Percentiles rank a stretch among this genome's conserved stretches.
phyloP scores from a whole-genome alignment of 2,329 filamentous ascomycete genomes.

The Phialocephala subalpina region DNA sequence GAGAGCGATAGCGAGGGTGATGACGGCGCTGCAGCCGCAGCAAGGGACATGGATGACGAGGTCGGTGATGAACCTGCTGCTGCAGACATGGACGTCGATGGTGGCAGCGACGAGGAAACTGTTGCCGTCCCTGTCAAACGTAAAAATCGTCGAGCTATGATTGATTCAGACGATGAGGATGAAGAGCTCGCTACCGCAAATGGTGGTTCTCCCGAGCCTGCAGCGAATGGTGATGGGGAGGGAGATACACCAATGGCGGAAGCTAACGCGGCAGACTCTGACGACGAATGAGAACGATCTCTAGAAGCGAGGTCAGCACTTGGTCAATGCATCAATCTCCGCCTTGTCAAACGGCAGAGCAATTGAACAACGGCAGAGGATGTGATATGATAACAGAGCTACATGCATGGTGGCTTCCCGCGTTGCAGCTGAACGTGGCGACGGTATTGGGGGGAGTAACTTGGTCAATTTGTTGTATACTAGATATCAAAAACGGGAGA shows the following conservation, averaged over 20 bases:
- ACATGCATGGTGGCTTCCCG: slow-evolving; percentile 3
- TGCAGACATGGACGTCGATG: slow-evolving; percentile 34
- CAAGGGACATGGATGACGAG: slow-evolving; percentile 40
- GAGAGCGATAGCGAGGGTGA: slow-evolving; percentile 45
- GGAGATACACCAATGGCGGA: slow-evolving; percentile 43
- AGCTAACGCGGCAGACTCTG: slow-evolving; percentile 29
- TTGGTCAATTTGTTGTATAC: slow-evolving; percentile 9
- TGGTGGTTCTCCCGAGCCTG: slow-evolving; percentile 35
- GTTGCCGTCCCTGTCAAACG: slow-evolving; percentile 35
- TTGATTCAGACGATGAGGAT: slow-evolving; percentile 43
- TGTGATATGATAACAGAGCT: slow-evolving; percentile 6
- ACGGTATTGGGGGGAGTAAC: neutral
- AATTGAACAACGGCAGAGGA: neutral
- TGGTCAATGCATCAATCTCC: neutral
- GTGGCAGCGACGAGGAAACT: slow-evolving; percentile 38
- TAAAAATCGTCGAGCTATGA: slow-evolving; percentile 37
- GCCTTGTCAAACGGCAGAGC: slow-evolving; percentile 2
- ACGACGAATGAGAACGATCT: slow-evolving; percentile 34
- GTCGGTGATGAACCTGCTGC: slow-evolving; percentile 28
- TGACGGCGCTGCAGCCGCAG: slow-evolving; percentile 41
- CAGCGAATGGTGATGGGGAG: slow-evolving; percentile 37
- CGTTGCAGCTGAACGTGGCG: neutral
- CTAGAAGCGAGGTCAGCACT: neutral
- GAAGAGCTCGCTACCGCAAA: slow-evolving; percentile 33
- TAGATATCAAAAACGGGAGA: slow-evolving; percentile 10